Evolutionary conservation across 2,329 filamentous ascomycete genomes (phyloP).

Genomic region (Pseudonectria buxi): DNA sequence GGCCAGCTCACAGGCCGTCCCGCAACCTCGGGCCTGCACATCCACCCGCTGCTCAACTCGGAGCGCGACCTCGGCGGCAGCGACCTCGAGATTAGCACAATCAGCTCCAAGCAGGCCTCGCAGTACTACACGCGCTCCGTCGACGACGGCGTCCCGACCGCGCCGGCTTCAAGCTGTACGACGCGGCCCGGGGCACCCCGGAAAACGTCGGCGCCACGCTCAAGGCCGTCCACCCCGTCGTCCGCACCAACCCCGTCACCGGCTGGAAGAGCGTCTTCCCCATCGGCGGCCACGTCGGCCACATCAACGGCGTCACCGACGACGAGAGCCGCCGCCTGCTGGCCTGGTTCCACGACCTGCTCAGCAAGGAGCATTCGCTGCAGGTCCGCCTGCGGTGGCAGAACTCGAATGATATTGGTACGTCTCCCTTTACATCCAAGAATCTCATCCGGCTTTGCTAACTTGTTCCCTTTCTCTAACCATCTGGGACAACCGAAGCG

Average conservation of each 20-base stretch:
- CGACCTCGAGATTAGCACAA: constrained; percentile 58
- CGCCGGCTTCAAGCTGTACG: constrained; percentile 40
- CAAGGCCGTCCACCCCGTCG: constrained; percentile 45
- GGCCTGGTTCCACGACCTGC: constrained; percentile 43
- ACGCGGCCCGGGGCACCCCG: constrained; percentile 38
- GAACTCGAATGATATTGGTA: constrained; percentile 36
- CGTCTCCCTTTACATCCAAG: constrained; percentile 1
- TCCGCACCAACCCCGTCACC: constrained; percentile 52
- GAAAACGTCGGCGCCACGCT: constrained; percentile 43
- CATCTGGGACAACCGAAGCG: constrained; percentile 54
- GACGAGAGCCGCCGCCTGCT: constrained; percentile 43
- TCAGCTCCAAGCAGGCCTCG: constrained; percentile 46
- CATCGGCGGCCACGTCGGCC: constrained; percentile 42
- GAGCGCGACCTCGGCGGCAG: constrained; percentile 44
- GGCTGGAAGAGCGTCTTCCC: constrained; percentile 52
- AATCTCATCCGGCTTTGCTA: not conserved
- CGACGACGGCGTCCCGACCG: constrained; percentile 29
- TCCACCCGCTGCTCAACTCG: constrained; percentile 52
- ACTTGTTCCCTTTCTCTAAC: constrained; percentile 24
- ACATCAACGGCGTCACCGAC: constrained; percentile 43
- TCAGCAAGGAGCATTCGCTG: constrained; percentile 50
- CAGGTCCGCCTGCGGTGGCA: constrained; percentile 43
- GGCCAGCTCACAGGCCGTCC: constrained; percentile 54
- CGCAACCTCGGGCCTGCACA: constrained; percentile 47
- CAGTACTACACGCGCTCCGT: constrained; percentile 38